Conservation (phyloP, 2,329 filamentous ascomycete genomes). For the Arthrobotrys musiformis region DNA sequence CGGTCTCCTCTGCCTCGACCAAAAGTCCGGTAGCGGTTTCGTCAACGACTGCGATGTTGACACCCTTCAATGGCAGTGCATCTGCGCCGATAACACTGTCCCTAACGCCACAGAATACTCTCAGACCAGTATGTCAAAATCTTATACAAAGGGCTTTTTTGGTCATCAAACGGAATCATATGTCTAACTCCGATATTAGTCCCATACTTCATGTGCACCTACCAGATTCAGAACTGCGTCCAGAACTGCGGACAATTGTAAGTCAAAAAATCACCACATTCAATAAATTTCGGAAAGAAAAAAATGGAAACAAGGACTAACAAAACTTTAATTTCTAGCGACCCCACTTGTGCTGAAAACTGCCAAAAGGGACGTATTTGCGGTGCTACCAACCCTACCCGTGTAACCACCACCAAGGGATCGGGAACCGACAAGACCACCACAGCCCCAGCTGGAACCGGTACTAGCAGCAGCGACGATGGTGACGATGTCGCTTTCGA, state of each 20-base stretch:
- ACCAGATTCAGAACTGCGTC: constrained; percentile 42
- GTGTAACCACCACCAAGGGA: constrained; percentile 23
- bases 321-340: not conserved
- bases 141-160: not conserved
- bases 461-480: not conserved
- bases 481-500: constrained; percentile 44
- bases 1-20: constrained; percentile 49
- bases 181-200: constrained; percentile 27
- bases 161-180: not conserved
- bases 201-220: constrained; percentile 51
- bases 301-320: not conserved
- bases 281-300: not conserved
- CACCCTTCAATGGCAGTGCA: constrained; percentile 39
- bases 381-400: constrained; percentile 48
- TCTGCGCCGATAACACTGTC: constrained; percentile 47
- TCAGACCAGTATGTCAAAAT: constrained; percentile 46
- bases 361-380: constrained; percentile 27
- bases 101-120: constrained; percentile 53
- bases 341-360: constrained; percentile 36
- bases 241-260: constrained; percentile 48
- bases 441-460: constrained; percentile 1
- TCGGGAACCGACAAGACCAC: constrained; percentile 4
- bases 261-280: not conserved
- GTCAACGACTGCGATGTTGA: constrained; percentile 44
- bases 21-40: constrained; percentile 33